phyloP scores from a whole-genome alignment of 495 filamentous ascomycete genomes.

The Hypomontagnella monticulosa region DNA sequence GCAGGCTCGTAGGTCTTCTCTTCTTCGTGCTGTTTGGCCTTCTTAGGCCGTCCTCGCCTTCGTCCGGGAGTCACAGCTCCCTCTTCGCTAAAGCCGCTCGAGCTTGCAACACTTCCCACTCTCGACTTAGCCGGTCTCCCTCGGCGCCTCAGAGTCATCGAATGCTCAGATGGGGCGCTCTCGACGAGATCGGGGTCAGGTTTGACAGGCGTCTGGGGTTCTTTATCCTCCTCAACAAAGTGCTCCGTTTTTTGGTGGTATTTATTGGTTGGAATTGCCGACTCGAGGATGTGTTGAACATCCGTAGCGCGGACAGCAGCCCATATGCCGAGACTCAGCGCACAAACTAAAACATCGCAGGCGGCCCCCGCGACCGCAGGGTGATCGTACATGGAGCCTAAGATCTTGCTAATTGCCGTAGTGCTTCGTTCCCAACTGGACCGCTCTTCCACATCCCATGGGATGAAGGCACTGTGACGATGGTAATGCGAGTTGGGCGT shows the following conservation, averaged over 20 bases:
- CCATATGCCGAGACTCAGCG: conserved; percentile 63
- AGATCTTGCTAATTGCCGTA: conserved; percentile 53
- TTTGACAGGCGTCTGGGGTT: conserved; percentile 9
- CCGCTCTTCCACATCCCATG: conserved; percentile 54
- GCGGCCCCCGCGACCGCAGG: conserved; percentile 60
- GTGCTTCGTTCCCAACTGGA: conserved; percentile 53
- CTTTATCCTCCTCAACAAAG: conserved; percentile 22
- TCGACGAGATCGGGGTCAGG: conserved; percentile 29
- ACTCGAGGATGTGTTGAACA: conserved; percentile 50
- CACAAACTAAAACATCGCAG: conserved; percentile 61
- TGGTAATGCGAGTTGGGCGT: conserved; percentile 56
- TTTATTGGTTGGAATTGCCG: conserved; percentile 33
- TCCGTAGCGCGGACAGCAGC: conserved; percentile 60
- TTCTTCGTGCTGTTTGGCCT: conserved; percentile 42
- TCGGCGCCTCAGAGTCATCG: conserved; percentile 39
- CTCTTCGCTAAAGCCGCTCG: conserved; percentile 28
- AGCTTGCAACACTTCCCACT: conserved; percentile 36
- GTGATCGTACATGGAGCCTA: conserved; percentile 56
- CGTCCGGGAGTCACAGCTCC: conserved; percentile 18
- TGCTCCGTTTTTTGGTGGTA: conserved; percentile 1
- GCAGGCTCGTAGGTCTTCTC: conserved; percentile 47
- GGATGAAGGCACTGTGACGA: conserved; percentile 54
- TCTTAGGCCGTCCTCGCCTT: conserved; percentile 40
- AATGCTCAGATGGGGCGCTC: conserved; percentile 28
- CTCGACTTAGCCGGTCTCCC: conserved; percentile 28